Evolutionary conservation across 1,139 yeast species (phyloP).

Genomic region (Yamadazyma oceani): DNA sequence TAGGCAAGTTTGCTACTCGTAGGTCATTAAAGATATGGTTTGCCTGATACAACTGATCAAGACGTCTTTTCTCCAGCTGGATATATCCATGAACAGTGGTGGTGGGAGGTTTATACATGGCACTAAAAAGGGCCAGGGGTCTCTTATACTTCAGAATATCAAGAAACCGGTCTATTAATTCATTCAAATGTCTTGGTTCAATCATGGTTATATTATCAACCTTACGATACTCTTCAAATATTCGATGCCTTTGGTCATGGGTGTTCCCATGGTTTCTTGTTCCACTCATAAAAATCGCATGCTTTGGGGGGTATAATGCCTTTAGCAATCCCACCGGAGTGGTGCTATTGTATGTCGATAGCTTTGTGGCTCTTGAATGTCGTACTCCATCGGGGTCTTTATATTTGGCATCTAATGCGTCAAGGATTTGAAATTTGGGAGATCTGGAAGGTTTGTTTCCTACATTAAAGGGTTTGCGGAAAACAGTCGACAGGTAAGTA

Average conservation of each 20-base stretch:
- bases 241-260: background rate
- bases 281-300: constrained; percentile 7
- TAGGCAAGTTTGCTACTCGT: constrained; percentile 23
- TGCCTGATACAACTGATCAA: constrained; percentile 21
- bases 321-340: constrained; percentile 9
- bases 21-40: constrained; percentile 29
- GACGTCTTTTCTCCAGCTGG: constrained; percentile 20
- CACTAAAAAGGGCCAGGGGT: constrained; percentile 10
- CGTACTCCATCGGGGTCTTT: constrained; percentile 2
- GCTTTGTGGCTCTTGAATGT: background rate
- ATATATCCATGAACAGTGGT: constrained; percentile 14
- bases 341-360: constrained; percentile 5
- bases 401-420: background rate
- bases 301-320: constrained; percentile 7
- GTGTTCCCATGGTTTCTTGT: background rate
- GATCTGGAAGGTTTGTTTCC: background rate
- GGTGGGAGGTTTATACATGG: constrained; percentile 1
- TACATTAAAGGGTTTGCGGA: background rate
- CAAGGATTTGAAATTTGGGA: background rate
- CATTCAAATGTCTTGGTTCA: constrained; percentile 36
- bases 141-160: constrained; percentile 9
- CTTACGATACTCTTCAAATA: constrained; percentile 9
- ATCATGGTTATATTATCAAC: constrained; percentile 5
- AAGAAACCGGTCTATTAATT: constrained; percentile 31
- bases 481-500: background rate